Evolutionary conservation across 257 asterid species (phyloP).

Genomic region (Haberlea rhodopensis): DNA sequence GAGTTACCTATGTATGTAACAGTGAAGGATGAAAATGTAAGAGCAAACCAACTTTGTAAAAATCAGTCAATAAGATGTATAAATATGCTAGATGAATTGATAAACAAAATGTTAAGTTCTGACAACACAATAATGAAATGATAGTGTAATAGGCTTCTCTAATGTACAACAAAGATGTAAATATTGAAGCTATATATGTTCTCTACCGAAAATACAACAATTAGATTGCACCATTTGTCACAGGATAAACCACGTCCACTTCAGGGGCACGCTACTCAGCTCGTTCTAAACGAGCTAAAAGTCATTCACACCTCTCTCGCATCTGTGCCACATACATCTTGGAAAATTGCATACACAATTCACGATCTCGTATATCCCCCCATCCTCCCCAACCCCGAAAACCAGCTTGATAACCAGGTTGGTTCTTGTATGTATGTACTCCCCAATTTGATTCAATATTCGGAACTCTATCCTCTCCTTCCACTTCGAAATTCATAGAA

Average conservation of each 20-base stretch:
- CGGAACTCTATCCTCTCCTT: constrained; percentile 49
- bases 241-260: neutral
- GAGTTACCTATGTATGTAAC: neutral
- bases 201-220: too few species aligned
- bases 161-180: neutral
- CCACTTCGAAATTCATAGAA: constrained; percentile 42
- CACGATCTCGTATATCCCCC: constrained; percentile 86
- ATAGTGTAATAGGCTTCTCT: neutral
- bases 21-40: too few species aligned
- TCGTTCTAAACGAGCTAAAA: neutral
- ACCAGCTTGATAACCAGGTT: constrained; percentile 83
- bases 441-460: constrained; percentile 69
- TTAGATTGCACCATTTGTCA: neutral
- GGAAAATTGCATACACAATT: constrained; percentile 71
- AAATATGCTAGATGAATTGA: neutral
- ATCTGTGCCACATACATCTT: constrained; percentile 38
- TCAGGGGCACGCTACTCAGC: neutral
- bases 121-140: neutral
- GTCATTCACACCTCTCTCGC: neutral
- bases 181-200: neutral
- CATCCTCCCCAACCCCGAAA: constrained; percentile 99
- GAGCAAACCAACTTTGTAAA: neutral
- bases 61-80: neutral
- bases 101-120: neutral
- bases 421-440: constrained; percentile 46